Base-by-base conservation (phyloP, 2,329 filamentous ascomycete species). In the Magnaporthiopsis incrustans region DNA sequence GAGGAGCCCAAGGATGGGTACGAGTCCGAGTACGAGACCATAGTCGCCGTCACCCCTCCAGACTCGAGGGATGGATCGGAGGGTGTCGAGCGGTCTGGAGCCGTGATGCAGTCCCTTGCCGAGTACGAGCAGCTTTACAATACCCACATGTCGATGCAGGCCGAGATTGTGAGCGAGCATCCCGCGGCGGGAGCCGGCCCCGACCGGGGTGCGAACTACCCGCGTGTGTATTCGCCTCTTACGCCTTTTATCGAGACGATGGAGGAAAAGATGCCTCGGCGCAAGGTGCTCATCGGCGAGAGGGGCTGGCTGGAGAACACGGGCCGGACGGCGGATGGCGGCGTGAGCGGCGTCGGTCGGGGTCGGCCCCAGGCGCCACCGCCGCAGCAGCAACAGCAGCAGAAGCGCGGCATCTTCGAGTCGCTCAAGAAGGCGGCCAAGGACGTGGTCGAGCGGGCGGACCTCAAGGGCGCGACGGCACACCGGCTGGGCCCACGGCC, bases 261-360 rank as follows among this genome's bases (percentile, higher is more conserved):
- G n/a, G 75, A 72, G 15, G 63, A 65, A 12, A 58, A 61, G 22
- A 38, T 30, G 14, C 74, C 75, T 15, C 76, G 78, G 2, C 76
- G 75, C 53, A 86, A 86, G 75, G 79, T 74, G 3, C 71, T 86
- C 70, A 80, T 86, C 65, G 83, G 84, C 3, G 73, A 81, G 3
- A 79, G 82, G 60, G 84, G 84, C 27, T 86, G 83, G 83, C 76
- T 86, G 2, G 82, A 85, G 69, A 76, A 77, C 22, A 80, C 76
- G 1, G 70, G 73, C n/a, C 73, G 69, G 7, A 69, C 71, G 6
- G 27, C 66, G 10, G 65, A 33, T 6, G 32, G 38, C 22, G 18
- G 59, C 15, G 38, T 25, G 22, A 22, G 32, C 25, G 32, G 59
- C 32, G 30, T 11, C 33, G 7, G 22, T 22, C 18, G 44, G 3